Percentiles rank a stretch among this genome's conserved stretches.
These are phyloP conservation scores for Globisporangium mamillatum DNA, from an alignment of 352 stramenopile species.

Conservation along the genomic window DNA sequence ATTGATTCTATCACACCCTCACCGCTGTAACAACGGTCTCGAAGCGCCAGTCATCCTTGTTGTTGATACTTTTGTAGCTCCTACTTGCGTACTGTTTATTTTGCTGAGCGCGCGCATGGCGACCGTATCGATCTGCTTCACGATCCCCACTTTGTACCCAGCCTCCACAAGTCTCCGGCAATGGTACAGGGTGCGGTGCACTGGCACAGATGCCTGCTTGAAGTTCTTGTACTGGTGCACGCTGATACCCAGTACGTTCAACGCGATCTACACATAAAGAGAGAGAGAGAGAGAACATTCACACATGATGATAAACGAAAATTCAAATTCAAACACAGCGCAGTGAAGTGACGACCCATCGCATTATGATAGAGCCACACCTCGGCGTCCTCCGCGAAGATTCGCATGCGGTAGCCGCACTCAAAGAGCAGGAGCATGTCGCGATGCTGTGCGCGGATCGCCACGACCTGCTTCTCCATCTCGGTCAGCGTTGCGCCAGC, in stretches of 20 bases:
- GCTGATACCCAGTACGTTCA: constrained; percentile 34
- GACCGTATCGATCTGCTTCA: constrained; percentile 56
- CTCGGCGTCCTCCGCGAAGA: constrained; percentile 74
- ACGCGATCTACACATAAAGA: constrained; percentile 24
- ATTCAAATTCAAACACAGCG: not conserved
- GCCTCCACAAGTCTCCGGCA: constrained; percentile 37
- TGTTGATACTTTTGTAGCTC: not conserved
- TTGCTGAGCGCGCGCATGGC: constrained; percentile 16
- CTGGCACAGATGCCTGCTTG: constrained; percentile 49
- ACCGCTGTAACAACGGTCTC: not conserved
- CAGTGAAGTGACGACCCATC: not conserved
- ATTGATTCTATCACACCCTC: too few relatives aligned
- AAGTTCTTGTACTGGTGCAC: constrained; percentile 35
- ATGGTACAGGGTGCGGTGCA: constrained; percentile 40
- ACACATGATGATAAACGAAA: not conserved
- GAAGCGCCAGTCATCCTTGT: not conserved
- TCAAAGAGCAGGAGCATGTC: constrained; percentile 70
- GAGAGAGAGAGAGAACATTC: not conserved
- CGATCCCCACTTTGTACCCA: constrained; percentile 63
- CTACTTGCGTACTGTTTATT: not conserved
- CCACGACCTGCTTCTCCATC: constrained; percentile 75
- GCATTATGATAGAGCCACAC: constrained; percentile 8
- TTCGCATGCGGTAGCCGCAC: constrained; percentile 77
- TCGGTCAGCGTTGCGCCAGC: constrained; percentile 26
- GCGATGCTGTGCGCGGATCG: constrained; percentile 34